phyloP scores from a whole-genome alignment of 257 asterid genomes.

The Asclepias syriaca region DNA sequence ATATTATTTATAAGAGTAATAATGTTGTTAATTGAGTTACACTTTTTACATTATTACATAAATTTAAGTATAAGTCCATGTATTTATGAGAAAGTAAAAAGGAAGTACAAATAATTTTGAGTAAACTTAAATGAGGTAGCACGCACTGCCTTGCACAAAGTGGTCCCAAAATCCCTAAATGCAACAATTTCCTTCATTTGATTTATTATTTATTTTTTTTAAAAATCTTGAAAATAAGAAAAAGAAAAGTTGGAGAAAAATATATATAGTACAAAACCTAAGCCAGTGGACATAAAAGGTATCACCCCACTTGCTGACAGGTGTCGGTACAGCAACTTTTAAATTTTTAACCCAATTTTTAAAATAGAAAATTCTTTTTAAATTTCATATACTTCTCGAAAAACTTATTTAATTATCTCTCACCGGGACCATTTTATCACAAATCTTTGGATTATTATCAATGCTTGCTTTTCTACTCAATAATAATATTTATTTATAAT shows the following conservation, averaged over 20 bases:
- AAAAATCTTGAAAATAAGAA: background rate
- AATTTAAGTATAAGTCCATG: background rate
- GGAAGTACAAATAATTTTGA: background rate
- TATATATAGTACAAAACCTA: constrained; percentile 10
- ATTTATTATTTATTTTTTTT: background rate
- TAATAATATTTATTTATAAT: no score
- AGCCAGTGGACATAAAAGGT: constrained; percentile 26
- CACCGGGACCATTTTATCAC: constrained; percentile 16
- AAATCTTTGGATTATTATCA: background rate
- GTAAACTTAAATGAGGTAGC: background rate
- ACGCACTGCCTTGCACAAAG: background rate
- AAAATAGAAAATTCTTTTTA: no score
- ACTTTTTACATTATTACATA: no score
- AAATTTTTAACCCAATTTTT: background rate
- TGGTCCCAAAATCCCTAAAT: constrained; percentile 1
- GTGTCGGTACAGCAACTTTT: constrained; percentile 29
- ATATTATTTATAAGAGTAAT: no score
- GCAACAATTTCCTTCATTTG: background rate
- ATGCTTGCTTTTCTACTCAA: background rate
- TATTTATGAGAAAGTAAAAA: background rate
- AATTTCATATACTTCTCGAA: background rate
- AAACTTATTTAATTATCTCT: constrained; percentile 12
- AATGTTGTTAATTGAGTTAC: no score
- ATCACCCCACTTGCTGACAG: constrained; percentile 41
- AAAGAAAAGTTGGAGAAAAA: constrained; percentile 8